Base-by-base conservation (phyloP, 441 rosid species). In the Erodium chrysanthum region DNA sequence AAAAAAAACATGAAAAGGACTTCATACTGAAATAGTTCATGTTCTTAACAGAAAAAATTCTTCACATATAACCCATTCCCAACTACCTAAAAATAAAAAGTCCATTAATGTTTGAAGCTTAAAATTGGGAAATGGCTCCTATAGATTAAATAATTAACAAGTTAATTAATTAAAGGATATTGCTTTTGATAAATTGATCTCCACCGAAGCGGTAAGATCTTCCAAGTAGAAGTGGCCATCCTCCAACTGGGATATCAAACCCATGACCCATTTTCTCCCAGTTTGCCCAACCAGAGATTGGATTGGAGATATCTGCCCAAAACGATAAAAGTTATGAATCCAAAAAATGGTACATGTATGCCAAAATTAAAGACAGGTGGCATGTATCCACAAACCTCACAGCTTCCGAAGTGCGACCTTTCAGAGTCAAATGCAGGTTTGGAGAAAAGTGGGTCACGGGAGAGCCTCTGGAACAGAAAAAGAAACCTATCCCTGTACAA, bases 211-310 rank as follows among this genome's bases (percentile, higher is more conserved):
- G 7, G 96, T 84, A 71, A 88, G 90, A 76, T 94, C 97, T 79
- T 89, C 96, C 78, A 91, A 69, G 75, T 83, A 94, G 85, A 91
- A 94, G 79, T 94, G 98, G 2, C 92, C 96, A 79, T 94, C 96
- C 85, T 94, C 97, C 83, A 94, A 74, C 81, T 94, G 97, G 15
- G 97, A 94, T 69, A 94, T 91, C 69, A 94, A 79, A n/a, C 97
- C 97, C 97, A 94, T 92, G 61, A 91, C 89, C 97, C 97, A 93
- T 75, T 80, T 87, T 82, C 80, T 84, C 75, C 96, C 95, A 1
- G 80, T 81, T 79, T 82, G 86, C 69, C 90, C 87, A 23, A 89
- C 76, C 42, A 91, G 83, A 74, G 97, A 88, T 78, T 89, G 97
- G 63, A 91, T 86, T 4, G 97, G 76, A 70, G 91, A 87, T 78